Evolutionary conservation across 1,284 basidiomycete genomes (phyloP).

Genomic region (Schizophyllum commune): DNA sequence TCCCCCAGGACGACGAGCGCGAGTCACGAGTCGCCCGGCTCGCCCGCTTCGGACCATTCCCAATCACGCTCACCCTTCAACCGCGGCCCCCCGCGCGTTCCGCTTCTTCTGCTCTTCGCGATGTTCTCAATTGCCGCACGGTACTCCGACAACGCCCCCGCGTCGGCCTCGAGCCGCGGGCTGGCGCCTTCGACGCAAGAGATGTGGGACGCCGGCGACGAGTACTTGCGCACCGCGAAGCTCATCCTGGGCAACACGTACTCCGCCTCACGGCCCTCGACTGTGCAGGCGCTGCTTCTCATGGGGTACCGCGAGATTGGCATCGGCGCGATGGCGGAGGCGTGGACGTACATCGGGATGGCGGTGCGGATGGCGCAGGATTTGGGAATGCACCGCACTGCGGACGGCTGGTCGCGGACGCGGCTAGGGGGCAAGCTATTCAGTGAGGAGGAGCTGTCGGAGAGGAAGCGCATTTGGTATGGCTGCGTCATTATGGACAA

Average conservation of each 20-base stretch:
- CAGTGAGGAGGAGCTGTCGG: slow-evolving; percentile 57
- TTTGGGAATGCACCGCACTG: slow-evolving; percentile 75
- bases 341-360: slow-evolving; percentile 79
- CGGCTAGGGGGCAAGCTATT: slow-evolving; percentile 57
- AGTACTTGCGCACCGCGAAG: slow-evolving; percentile 66
- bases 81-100: slow-evolving; percentile 38
- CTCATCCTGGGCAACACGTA: slow-evolving; percentile 60
- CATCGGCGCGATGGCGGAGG: slow-evolving; percentile 81
- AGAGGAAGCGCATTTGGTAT: slow-evolving; percentile 76
- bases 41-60: slow-evolving; percentile 14
- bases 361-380: slow-evolving; percentile 82
- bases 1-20: slow-evolving; percentile 7
- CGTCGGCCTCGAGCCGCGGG: slow-evolving; percentile 38
- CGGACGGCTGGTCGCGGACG: slow-evolving; percentile 62
- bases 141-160: slow-evolving; percentile 38
- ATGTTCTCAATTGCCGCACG: slow-evolving; percentile 77
- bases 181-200: slow-evolving; percentile 16
- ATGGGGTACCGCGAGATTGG: slow-evolving; percentile 80
- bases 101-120: slow-evolving; percentile 61
- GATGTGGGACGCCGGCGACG: slow-evolving; percentile 82
- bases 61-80: slow-evolving; percentile 17
- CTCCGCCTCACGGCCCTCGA: slow-evolving; percentile 55
- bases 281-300: slow-evolving; percentile 71
- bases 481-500: slow-evolving; percentile 75
- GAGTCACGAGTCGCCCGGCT: slow-evolving; percentile 17